phyloP scores from a whole-genome alignment of 768 basidiomycete species.

The Leccinum variicolor region DNA sequence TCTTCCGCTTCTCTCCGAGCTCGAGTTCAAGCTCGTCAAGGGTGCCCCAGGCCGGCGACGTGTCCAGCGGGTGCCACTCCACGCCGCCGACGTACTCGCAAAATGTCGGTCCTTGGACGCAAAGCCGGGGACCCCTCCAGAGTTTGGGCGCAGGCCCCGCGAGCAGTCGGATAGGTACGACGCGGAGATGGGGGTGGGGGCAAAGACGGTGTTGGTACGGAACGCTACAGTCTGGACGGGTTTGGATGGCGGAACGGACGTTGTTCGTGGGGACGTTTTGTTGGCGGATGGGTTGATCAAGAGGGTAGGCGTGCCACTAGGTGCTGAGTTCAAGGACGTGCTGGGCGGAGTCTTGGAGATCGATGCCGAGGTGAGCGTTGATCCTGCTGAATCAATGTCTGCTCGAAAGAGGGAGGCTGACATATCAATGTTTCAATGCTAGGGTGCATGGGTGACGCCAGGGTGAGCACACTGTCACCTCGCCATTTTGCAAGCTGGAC shows the following conservation, averaged over 20 bases:
- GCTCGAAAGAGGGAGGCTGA: background rate
- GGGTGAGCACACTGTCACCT: slow-evolving; percentile 15
- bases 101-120: slow-evolving; percentile 44
- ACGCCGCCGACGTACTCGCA: slow-evolving; percentile 33
- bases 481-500: background rate
- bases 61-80: slow-evolving; percentile 15
- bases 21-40: background rate
- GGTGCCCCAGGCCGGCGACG: background rate
- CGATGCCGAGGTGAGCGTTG: slow-evolving; percentile 35
- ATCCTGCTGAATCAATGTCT: background rate
- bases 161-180: slow-evolving; percentile 54
- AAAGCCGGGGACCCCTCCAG: slow-evolving; percentile 40
- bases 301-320: slow-evolving; percentile 38
- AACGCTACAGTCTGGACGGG: slow-evolving; percentile 86
- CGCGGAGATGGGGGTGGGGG: slow-evolving; percentile 42
- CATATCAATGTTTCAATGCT: background rate
- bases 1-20: slow-evolving; percentile 2
- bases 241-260: slow-evolving; percentile 48
- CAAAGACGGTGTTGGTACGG: slow-evolving; percentile 45
- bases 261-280: slow-evolving; percentile 57
- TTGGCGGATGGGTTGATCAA: slow-evolving; percentile 64
- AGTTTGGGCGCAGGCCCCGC: slow-evolving; percentile 49
- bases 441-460: slow-evolving; percentile 69
- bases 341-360: slow-evolving; percentile 33
- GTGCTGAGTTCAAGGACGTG: background rate